Percentiles rank a stretch among this genome's conserved stretches.
Conservation (phyloP, 1,284 basidiomycete species). For the Amylostereum chailletii region DNA sequence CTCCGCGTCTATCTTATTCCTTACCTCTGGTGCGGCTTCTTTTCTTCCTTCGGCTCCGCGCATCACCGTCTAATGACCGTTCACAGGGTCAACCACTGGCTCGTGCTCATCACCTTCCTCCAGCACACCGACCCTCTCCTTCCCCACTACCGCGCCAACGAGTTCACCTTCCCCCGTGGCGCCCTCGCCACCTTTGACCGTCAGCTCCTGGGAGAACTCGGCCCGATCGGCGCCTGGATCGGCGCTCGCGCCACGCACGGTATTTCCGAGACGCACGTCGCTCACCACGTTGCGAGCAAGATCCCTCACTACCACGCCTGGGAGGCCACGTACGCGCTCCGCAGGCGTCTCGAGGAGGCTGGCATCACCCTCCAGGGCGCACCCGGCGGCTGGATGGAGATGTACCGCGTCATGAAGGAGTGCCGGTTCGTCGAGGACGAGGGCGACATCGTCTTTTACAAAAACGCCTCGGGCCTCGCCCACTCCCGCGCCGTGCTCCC, state of each 20-base stretch:
- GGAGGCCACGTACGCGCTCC: conserved; percentile 89
- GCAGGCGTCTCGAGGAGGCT: conserved; percentile 62
- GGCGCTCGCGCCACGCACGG: conserved; percentile 77
- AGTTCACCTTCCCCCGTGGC: conserved; percentile 94
- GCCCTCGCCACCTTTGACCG: conserved; percentile 94
- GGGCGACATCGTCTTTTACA: conserved; percentile 88
- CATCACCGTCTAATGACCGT: background rate
- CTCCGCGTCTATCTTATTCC: conserved; percentile 81
- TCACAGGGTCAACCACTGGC: conserved; percentile 70
- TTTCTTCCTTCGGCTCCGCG: background rate
- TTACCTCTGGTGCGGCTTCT: conserved; percentile 68
- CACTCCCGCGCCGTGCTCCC: conserved; percentile 55
- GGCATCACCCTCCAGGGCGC: conserved; percentile 55
- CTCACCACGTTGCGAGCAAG: conserved; percentile 87
- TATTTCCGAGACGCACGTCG: conserved; percentile 90
- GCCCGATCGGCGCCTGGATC: conserved; percentile 66
- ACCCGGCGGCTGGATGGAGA: conserved; percentile 73
- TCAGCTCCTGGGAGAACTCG: conserved; percentile 74
- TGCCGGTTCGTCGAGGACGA: conserved; percentile 94
- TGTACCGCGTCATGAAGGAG: conserved; percentile 64
- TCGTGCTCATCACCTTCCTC: conserved; percentile 89
- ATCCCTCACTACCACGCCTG: conserved; percentile 91
- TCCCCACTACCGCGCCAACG: conserved; percentile 87
- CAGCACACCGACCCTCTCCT: conserved; percentile 96
- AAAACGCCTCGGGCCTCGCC: conserved; percentile 78